Percentiles rank a stretch among this genome's conserved stretches.
Conservation (phyloP, 352 stramenopile species). For the Sclerospora graminicola region DNA sequence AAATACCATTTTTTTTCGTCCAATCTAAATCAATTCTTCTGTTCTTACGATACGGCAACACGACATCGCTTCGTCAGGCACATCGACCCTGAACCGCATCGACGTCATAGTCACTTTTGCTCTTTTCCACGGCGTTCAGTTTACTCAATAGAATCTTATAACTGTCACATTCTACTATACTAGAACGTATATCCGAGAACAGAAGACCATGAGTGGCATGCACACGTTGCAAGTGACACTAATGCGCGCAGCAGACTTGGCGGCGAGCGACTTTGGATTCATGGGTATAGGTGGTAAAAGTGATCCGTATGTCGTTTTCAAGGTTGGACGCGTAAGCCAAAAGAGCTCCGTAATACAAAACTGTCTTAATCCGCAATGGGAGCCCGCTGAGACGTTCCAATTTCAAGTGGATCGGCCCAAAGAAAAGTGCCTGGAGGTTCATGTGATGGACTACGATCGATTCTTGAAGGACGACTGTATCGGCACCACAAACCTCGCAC, state of each 20-base stretch:
- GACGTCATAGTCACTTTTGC: too few species aligned
- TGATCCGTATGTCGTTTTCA: constrained; percentile 64
- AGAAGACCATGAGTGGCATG: constrained; percentile 24
- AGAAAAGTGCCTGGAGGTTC: constrained; percentile 40
- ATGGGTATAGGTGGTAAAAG: constrained; percentile 65
- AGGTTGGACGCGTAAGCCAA: constrained; percentile 32
- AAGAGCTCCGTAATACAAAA: constrained; percentile 41
- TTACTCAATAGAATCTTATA: too few species aligned
- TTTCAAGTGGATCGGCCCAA: constrained; percentile 58
- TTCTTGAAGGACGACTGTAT: constrained; percentile 52
- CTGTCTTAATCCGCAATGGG: constrained; percentile 46
- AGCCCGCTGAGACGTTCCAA: constrained; percentile 45
- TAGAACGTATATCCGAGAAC: neutral
- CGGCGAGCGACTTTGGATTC: constrained; percentile 51
- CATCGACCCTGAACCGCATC: too few species aligned
- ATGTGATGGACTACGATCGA: constrained; percentile 57
- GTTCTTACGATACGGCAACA: too few species aligned
- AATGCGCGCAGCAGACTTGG: constrained; percentile 33
- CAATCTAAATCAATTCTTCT: too few species aligned
- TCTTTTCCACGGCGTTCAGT: too few species aligned
- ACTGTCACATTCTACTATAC: too few species aligned
- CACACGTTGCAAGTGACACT: constrained; percentile 53
- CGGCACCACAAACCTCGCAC: constrained; percentile 32
- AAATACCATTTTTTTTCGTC: too few species aligned
- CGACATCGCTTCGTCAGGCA: too few species aligned